Conservation (phyloP, 306 rosid genomes). For the Bauhinia variegata region DNA sequence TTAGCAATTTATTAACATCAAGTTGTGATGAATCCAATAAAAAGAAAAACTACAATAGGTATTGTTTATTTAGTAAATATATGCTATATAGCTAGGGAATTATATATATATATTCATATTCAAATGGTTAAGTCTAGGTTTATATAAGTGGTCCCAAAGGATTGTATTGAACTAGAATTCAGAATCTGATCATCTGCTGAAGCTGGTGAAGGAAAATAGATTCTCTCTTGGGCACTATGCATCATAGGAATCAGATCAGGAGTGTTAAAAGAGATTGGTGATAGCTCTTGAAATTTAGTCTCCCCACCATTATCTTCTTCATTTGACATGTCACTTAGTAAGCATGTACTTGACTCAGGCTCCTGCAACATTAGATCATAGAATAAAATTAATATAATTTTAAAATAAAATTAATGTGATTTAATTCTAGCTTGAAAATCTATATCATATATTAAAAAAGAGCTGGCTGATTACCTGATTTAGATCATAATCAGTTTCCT, state of each 20-base stretch:
- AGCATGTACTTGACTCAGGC: slow-evolving; percentile 30
- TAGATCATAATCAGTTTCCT: slow-evolving; percentile 39
- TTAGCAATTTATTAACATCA: too few species aligned
- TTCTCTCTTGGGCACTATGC: slow-evolving; percentile 25
- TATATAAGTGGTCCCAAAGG: slow-evolving; percentile 13
- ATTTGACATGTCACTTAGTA: slow-evolving; percentile 35
- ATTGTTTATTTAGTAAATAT: too few species aligned
- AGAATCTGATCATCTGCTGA: slow-evolving; percentile 5
- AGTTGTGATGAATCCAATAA: too few species aligned
- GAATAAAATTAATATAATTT: too few species aligned
- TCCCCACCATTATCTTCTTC: slow-evolving; percentile 27
- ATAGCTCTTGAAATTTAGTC: slow-evolving; percentile 37
- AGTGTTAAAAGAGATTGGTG: slow-evolving; percentile 31
- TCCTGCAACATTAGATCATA: slow-evolving; percentile 37
- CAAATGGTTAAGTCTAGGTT: slow-evolving; percentile 56
- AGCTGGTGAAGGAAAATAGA: slow-evolving; percentile 13
- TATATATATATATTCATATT: too few species aligned
- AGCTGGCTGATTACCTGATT: slow-evolving; percentile 49
- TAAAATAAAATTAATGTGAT: too few species aligned
- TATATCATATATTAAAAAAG: too few species aligned
- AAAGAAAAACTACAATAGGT: too few species aligned
- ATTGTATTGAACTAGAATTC: slow-evolving; percentile 26
- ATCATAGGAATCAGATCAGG: background rate
- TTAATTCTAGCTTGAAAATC: too few species aligned
- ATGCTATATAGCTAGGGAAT: too few species aligned